phyloP scores from a whole-genome alignment of 106 monocot species.

The Chionographis japonica region DNA sequence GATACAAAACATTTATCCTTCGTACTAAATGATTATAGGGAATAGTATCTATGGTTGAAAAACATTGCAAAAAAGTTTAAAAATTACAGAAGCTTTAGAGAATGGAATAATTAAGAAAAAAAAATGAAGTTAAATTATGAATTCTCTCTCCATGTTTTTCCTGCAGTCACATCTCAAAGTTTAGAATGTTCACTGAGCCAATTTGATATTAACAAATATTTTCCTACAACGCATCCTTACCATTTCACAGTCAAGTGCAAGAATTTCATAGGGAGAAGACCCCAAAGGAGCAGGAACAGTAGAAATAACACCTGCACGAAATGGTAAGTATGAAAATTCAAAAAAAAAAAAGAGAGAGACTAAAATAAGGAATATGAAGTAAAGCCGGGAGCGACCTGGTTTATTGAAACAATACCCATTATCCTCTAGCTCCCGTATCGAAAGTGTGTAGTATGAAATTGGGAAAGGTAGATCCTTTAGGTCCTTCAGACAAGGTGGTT shows the following conservation, averaged over 20 bases:
- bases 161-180: not conserved
- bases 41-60: no score
- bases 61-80: no score
- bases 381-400: constrained; percentile 35
- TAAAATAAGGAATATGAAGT: constrained; percentile 1
- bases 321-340: constrained; percentile 11
- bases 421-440: constrained; percentile 68
- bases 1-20: no score
- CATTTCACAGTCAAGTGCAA: constrained; percentile 98
- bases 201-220: not conserved
- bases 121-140: not conserved
- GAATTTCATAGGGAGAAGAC: constrained; percentile 38
- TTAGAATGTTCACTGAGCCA: not conserved
- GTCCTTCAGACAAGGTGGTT: constrained; percentile 22
- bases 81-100: no score
- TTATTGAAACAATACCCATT: constrained; percentile 77
- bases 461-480: constrained; percentile 70
- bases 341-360: not conserved
- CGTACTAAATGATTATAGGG: no score
- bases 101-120: no score
- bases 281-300: constrained; percentile 66
- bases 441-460: constrained; percentile 72
- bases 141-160: not conserved
- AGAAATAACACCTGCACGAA: constrained; percentile 46
- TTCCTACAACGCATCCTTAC: constrained; percentile 27